These are phyloP conservation scores for Raffaelea arxii DNA, from an alignment of 2,329 filamentous ascomycete species.

Conservation along the genomic window DNA sequence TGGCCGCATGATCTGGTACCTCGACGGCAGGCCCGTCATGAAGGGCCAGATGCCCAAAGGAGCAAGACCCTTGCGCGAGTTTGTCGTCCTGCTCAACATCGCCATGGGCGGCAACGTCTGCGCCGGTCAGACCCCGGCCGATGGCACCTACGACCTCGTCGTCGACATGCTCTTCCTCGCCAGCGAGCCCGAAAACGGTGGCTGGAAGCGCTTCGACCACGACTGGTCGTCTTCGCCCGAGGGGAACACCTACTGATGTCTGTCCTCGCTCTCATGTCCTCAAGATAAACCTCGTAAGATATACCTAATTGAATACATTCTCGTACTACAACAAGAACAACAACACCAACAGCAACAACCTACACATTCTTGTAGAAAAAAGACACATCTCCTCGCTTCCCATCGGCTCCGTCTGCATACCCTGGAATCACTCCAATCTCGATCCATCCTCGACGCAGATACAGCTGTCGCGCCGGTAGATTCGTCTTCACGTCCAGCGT, in stretches of 20 bases:
- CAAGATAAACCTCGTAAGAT: too few species aligned
- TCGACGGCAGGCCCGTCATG: constrained; percentile 4
- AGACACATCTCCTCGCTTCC: too few species aligned
- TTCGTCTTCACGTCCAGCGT: too few species aligned
- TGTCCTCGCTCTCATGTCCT: too few species aligned
- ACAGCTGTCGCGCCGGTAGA: too few species aligned
- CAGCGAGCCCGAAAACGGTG: constrained; percentile 4
- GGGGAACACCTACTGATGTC: constrained; percentile 2
- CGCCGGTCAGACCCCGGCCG: constrained; percentile 1
- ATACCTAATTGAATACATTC: too few species aligned
- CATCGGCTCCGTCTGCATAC: too few species aligned
- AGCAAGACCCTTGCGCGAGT: constrained; percentile 5
- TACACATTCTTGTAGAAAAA: too few species aligned
- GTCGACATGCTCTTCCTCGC: constrained; percentile 4
- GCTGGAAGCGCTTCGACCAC: constrained; percentile 2
- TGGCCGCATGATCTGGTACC: constrained; percentile 6
- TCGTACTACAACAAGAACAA: too few species aligned
- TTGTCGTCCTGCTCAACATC: constrained; percentile 6
- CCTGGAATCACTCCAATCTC: too few species aligned
- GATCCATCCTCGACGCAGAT: too few species aligned
- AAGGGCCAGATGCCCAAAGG: constrained; percentile 2
- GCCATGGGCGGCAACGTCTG: constrained; percentile 9
- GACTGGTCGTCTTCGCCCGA: constrained; percentile 1
- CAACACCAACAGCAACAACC: too few species aligned
- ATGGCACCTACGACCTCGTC: constrained; percentile 6